Evolutionary conservation across 306 rosid genomes (phyloP), one percentile per base, ranked within the genome.

Genomic region (Trichosanthes cucumerina): DNA sequence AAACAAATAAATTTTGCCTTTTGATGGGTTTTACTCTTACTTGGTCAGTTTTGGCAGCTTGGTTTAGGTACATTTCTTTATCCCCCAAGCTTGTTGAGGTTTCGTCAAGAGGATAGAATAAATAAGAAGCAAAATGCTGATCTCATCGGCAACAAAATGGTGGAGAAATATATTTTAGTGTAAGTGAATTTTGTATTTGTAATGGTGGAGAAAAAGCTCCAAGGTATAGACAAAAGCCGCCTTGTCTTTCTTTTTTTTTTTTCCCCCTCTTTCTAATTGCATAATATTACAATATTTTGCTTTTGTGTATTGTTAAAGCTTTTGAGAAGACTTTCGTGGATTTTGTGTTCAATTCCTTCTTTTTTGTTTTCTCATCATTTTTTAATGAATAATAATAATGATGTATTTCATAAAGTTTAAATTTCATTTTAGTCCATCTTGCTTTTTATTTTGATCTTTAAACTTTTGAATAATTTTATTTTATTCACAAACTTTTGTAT

Each of bases 201-300:
- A 28, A 31, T 63, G 23, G 53, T 39, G 18, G n/a, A 69, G 33
- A 11, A 21, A 71, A 18, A 46, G 57, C 76, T 71, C 76, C 57
- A 46, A 71, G 14, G 75, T 43, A 46, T 46, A 24, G 76, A 71
- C 57, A 71, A 69, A 68, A 68, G 75, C 75, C 75, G 75, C 75
- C 75, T 9, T 39, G 4, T 11, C n/a, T 11, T 18, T 21, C 10
- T 18, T 34, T 63, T 63, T 24, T 11, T 4, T 18, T 34, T 63
- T 63, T 24, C 4, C 6, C 36, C 36, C 18, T 6, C 46, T 1
- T 36, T 41, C 19, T n/a, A 68, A 5, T 68, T 68, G 10, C 75
- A 41, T 68, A 68, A 68, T 68, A 21, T 41, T 41, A 41, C 53
- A 68, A 68, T 41, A 41, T 5, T 68, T 39, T 68, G 9, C 75